phyloP scores from a whole-genome alignment of 2,329 filamentous ascomycete genomes.

The Xylariaceae sp. region DNA sequence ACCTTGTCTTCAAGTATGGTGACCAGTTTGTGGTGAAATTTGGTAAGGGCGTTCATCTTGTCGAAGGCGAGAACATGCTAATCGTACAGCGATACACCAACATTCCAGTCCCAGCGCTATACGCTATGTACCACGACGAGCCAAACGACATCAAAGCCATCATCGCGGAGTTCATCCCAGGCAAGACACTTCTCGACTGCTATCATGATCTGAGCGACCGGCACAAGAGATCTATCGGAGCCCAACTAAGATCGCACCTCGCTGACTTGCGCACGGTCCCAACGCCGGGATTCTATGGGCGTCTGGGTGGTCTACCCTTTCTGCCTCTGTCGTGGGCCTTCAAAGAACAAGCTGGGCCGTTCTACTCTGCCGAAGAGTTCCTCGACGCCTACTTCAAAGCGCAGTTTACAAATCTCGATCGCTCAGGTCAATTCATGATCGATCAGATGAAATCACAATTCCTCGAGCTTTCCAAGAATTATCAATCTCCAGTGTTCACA shows the following conservation, averaged over 20 bases:
- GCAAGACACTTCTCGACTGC: background rate
- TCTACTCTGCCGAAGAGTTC: background rate
- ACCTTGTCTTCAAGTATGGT: conserved; percentile 19
- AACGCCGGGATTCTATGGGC: conserved; percentile 2
- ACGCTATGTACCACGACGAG: conserved; percentile 28
- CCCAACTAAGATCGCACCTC: conserved; percentile 5
- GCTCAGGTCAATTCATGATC: conserved; percentile 17
- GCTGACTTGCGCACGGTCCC: conserved; percentile 3
- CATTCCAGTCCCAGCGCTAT: conserved; percentile 31
- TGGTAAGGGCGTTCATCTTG: conserved; percentile 23
- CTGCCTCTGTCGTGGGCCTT: conserved; percentile 29
- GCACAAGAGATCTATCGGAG: background rate
- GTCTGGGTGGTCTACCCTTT: background rate
- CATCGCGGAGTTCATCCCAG: conserved; percentile 5
- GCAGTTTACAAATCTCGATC: conserved; percentile 21
- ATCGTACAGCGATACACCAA: conserved; percentile 26
- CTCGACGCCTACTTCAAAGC: background rate
- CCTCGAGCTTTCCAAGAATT: conserved; percentile 20
- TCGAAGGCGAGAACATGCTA: conserved; percentile 34
- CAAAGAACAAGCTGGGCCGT: conserved; percentile 24
- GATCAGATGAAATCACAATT: conserved; percentile 21
- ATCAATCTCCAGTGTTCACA: conserved; percentile 28
- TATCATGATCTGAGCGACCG: background rate
- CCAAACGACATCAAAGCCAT: conserved; percentile 18
- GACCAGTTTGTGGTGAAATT: conserved; percentile 25